Conservation (phyloP, 345 rosid genomes). For the Eucalyptus paniculata region DNA sequence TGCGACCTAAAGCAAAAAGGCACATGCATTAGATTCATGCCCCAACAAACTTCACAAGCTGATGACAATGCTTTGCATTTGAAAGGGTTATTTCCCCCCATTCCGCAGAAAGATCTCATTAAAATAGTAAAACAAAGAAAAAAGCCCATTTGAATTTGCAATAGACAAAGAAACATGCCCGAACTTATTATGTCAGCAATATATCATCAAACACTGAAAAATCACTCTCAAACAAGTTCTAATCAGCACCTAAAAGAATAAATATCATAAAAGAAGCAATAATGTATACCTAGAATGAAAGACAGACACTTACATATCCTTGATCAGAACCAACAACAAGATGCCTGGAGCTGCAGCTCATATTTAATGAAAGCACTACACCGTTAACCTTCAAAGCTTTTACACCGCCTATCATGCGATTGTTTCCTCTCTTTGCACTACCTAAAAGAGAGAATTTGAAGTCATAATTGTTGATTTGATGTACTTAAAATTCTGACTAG, state of each 20-base stretch:
- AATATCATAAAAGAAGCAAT: background rate
- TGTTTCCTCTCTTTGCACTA: slow-evolving; percentile 55
- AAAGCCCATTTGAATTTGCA: background rate
- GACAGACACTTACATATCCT: slow-evolving; percentile 62
- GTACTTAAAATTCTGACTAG: background rate
- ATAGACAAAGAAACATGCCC: background rate
- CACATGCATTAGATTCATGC: background rate
- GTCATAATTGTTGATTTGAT: background rate
- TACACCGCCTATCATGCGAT: slow-evolving; percentile 43
- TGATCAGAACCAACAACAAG: slow-evolving; percentile 74
- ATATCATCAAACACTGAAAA: background rate
- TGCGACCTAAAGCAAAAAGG: slow-evolving; percentile 41
- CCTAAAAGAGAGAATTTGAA: slow-evolving; percentile 14
- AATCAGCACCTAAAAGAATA: background rate
- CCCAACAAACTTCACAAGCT: background rate
- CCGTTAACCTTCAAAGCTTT: slow-evolving; percentile 65
- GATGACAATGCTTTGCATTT: background rate
- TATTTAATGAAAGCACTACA: slow-evolving; percentile 41
- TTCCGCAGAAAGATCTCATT: background rate
- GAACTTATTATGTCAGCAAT: background rate
- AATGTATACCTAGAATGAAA: background rate
- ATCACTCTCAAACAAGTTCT: background rate
- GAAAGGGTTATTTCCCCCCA: background rate
- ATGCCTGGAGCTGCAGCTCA: slow-evolving; percentile 35
- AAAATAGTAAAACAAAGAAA: background rate